Percentiles rank a stretch among this genome's conserved stretches.
Evolutionary conservation across 768 basidiomycete species (phyloP).

Genomic region (Trametopsis cervina): DNA sequence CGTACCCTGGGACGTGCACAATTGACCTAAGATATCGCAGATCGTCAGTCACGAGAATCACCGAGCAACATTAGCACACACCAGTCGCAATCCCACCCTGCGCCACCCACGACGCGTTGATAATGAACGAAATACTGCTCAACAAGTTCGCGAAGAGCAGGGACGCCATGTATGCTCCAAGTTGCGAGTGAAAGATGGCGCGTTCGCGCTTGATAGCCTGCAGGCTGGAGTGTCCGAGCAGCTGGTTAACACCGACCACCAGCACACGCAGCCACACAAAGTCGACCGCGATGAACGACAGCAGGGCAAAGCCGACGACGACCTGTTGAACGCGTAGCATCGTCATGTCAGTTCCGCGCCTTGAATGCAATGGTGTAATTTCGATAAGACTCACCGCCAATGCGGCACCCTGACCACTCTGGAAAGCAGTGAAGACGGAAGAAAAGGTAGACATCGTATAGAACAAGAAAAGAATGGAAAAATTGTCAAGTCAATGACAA

Average conservation of each 20-base stretch:
- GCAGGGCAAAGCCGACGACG: slow-evolving; percentile 44
- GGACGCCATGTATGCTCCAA: slow-evolving; percentile 62
- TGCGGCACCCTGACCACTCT: slow-evolving; percentile 14
- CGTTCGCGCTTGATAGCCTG: slow-evolving; percentile 28
- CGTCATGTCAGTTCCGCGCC: neutral
- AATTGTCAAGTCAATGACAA: slow-evolving; percentile 17
- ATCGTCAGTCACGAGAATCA: neutral
- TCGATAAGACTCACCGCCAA: slow-evolving; percentile 19
- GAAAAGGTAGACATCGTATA: slow-evolving; percentile 32
- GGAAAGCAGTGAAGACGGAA: slow-evolving; percentile 9
- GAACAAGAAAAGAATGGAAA: slow-evolving; percentile 19
- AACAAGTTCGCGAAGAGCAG: slow-evolving; percentile 54
- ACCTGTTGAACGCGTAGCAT: slow-evolving; percentile 20
- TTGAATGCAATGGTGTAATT: neutral
- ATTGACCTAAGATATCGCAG: slow-evolving; percentile 27
- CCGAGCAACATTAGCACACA: slow-evolving; percentile 19
- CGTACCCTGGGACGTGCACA: slow-evolving; percentile 58
- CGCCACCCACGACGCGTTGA: slow-evolving; percentile 45
- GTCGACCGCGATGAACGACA: slow-evolving; percentile 46
- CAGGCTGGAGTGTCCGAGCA: slow-evolving; percentile 18
- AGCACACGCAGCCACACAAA: slow-evolving; percentile 42
- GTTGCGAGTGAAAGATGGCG: slow-evolving; percentile 64
- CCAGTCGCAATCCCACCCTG: slow-evolving; percentile 42
- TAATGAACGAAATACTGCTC: slow-evolving; percentile 44
- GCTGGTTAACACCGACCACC: slow-evolving; percentile 34